phyloP scores from a whole-genome alignment of 148 eudicot species.

The Pharnaceum exiguum region DNA sequence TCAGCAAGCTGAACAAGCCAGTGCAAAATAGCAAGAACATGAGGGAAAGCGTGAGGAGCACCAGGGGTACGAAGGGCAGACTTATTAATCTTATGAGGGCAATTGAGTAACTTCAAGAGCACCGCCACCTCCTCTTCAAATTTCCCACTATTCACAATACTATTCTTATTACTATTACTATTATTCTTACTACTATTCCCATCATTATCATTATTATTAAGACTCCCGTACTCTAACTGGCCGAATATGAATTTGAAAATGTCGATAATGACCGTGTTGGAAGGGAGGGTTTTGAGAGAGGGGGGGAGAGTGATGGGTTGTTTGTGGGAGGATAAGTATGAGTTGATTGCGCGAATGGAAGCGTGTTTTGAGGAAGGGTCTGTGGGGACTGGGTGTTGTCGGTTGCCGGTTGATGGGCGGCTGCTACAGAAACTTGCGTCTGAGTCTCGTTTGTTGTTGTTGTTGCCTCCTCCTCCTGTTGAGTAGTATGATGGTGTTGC shows the following conservation, averaged over 20 bases:
- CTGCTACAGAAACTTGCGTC: constrained; percentile 73
- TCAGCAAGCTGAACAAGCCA: constrained; percentile 73
- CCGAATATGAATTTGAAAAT: constrained; percentile 49
- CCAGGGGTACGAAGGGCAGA: constrained; percentile 78
- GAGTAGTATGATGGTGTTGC: constrained; percentile 10
- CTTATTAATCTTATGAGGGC: constrained; percentile 67
- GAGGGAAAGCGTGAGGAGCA: constrained; percentile 79
- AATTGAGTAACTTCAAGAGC: constrained; percentile 45
- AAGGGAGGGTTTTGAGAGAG: constrained; percentile 57
- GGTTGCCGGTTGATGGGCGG: constrained; percentile 44
- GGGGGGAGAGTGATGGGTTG: constrained; percentile 27
- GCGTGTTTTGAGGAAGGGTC: constrained; percentile 45
- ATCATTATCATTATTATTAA: no score
- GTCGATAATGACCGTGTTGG: constrained; percentile 58
- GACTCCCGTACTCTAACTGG: constrained; percentile 41
- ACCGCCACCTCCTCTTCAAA: constrained; percentile 57
- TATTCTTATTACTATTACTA: no score
- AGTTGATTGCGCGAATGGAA: constrained; percentile 57
- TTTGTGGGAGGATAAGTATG: constrained; percentile 48
- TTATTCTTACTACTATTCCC: no score
- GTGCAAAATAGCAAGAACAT: constrained; percentile 52
- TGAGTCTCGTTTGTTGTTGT: constrained; percentile 46
- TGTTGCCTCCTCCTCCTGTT: background rate
- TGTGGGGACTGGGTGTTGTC: constrained; percentile 16
- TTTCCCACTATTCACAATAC: no score